A percentile compares a stretch with the other conserved stretches of the same genome.
These are phyloP conservation scores for Solanum hybrid DNA, from an alignment of 305 asterid genomes.

Conservation along the genomic window DNA sequence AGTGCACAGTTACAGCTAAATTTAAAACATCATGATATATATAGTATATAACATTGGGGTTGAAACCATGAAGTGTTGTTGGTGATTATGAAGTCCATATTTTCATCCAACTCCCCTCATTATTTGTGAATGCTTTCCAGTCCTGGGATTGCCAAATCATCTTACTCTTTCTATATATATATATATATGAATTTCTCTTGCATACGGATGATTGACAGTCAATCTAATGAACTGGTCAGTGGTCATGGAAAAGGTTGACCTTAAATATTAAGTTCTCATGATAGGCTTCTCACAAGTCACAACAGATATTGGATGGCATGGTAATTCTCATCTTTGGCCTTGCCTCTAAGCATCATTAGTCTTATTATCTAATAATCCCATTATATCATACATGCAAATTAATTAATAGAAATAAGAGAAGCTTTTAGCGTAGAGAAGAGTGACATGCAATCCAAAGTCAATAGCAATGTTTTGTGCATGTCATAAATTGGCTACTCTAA, in stretches of 20 bases:
- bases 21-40: neutral
- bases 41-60: neutral
- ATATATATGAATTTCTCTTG: neutral
- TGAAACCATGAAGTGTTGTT: neutral
- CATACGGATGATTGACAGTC: neutral
- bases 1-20: neutral
- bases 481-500: neutral
- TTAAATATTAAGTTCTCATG: neutral
- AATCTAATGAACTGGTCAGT: neutral
- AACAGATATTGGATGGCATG: neutral
- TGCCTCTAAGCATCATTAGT: neutral
- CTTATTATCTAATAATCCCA: neutral
- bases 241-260: neutral
- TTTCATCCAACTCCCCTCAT: neutral
- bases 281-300: neutral
- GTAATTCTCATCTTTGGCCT: neutral
- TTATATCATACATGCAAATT: neutral
- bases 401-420: neutral
- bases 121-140: neutral
- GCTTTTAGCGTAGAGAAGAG: neutral
- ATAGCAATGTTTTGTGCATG: constrained; percentile 1
- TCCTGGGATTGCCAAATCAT: neutral
- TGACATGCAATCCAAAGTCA: neutral
- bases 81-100: neutral
- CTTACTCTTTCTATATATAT: neutral